A percentile compares a stretch with the other conserved stretches of the same genome.
phyloP scores from a whole-genome alignment of 106 monocot genomes.

The Dendrobium nobile region DNA sequence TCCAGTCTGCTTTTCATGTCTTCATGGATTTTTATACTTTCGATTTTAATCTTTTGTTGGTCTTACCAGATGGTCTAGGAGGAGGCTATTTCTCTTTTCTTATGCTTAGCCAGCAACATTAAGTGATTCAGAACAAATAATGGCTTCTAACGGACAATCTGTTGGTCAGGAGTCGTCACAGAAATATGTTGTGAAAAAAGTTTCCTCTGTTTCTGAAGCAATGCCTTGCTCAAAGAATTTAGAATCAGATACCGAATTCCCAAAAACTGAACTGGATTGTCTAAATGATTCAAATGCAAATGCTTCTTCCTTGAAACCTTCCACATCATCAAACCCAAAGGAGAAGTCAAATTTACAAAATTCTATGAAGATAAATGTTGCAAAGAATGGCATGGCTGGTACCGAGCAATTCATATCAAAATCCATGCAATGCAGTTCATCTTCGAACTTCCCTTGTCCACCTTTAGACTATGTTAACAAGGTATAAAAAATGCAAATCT shows the following conservation, averaged over 20 bases:
- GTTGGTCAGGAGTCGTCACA: slow-evolving; percentile 1
- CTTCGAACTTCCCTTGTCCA: slow-evolving; percentile 1
- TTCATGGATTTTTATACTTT: not conserved
- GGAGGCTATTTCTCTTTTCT: not conserved
- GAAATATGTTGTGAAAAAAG: slow-evolving; percentile 2
- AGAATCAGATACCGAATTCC: not conserved
- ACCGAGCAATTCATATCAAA: slow-evolving; percentile 9
- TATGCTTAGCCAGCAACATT: not conserved
- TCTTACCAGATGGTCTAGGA: not conserved
- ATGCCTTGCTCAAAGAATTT: slow-evolving; percentile 6
- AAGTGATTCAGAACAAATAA: not conserved
- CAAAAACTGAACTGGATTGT: slow-evolving; percentile 1
- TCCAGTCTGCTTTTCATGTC: not conserved
- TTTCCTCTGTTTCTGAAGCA: slow-evolving; percentile 3
- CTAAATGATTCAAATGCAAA: not conserved
- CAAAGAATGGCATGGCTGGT: not conserved
- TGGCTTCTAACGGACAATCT: slow-evolving; percentile 4
- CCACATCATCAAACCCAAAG: not conserved
- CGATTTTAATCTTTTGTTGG: not conserved
- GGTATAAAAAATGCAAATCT: slow-evolving; percentile 6
- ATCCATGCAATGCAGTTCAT: not conserved
- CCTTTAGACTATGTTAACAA: slow-evolving; percentile 4
- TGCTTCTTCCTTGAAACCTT: not conserved
- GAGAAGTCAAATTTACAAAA: not conserved
- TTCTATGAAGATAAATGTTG: not conserved